These are phyloP conservation scores for Penicillium janthinellum DNA, from an alignment of 2,329 filamentous ascomycete species.

Conservation along the genomic window DNA sequence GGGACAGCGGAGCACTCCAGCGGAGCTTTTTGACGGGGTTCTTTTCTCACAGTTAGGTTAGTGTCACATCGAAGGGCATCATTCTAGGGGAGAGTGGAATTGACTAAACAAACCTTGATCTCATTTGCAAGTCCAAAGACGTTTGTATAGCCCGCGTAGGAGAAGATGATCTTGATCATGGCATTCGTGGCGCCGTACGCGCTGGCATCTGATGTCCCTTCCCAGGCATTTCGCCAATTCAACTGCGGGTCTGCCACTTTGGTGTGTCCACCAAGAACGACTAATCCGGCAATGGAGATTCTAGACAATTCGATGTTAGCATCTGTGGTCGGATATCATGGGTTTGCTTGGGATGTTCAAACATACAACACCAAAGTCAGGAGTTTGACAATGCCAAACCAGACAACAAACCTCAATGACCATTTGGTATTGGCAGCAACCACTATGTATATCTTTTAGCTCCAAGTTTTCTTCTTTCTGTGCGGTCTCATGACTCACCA, in stretches of 20 bases:
- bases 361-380: constrained; percentile 61
- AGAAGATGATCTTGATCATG: constrained; percentile 61
- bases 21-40: constrained; percentile 60
- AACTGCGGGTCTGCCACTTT: constrained; percentile 52
- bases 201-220: constrained; percentile 48
- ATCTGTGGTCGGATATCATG: no score
- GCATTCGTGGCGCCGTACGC: constrained; percentile 57
- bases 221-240: constrained; percentile 61
- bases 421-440: constrained; percentile 59
- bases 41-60: constrained; percentile 27
- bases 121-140: constrained; percentile 66
- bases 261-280: constrained; percentile 62
- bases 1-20: constrained; percentile 52
- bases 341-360: background rate
- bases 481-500: constrained; percentile 42
- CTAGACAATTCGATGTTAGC: constrained; percentile 21
- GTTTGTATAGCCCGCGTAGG: constrained; percentile 61
- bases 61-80: background rate
- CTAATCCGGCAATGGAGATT: constrained; percentile 62
- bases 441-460: constrained; percentile 28
- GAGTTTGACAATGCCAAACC: constrained; percentile 62
- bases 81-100: background rate
- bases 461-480: background rate
- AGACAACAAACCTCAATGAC: constrained; percentile 59
- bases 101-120: constrained; percentile 46